Base-by-base conservation (phyloP, 805 yeast genomes). In the Grigorovia humatica region DNA sequence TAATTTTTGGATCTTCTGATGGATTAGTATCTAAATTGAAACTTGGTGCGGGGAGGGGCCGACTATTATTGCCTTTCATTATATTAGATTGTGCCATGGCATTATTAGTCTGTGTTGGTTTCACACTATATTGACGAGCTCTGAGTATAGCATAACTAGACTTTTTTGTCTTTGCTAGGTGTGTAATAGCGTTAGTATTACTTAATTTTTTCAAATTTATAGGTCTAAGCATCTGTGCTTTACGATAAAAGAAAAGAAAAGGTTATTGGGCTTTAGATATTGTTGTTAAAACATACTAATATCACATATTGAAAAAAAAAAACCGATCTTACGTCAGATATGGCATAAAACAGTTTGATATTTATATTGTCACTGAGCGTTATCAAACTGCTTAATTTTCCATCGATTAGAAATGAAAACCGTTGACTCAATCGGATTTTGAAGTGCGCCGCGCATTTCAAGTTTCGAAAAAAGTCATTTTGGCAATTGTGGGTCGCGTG, bases 11-110 rank as follows among this genome's bases (percentile, higher is more conserved):
- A 15, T 15, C 15, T 20, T 5, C 9, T 49, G n/a, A 9, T n/a
- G 46, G 18, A 17, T 44, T 41, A 4, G 63, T 56, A 6, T 61
- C 65, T 8, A 59, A 58, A 54, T 67, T 60, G 53, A 67, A 67
- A 55, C 69, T 63, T 46, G 70, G 69, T 18, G 71, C 68, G n/a
- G 71, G 71, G 38, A 58, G 58, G n/a, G 71, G 67, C 54, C 71
- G 65, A 32, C 20, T 32, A n/a, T 23, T 8, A 32, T 17, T 41
- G 17, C 29, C 8, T 4, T 20, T 41, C 17, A 17, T 7, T 41
- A 13, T 30, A 40, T 23, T 45, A 40, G 35, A 32, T 15, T 45
- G 18, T 15, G 40, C 42, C 42, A 38, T 29, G n/a, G 46, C 38
- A 15, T 27, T 44, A 5, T 27, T 44, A 19, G 23, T 29, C 29